Evolutionary conservation across 441 rosid species (phyloP).

Genomic region (Pelargonium myrrhifolium): DNA sequence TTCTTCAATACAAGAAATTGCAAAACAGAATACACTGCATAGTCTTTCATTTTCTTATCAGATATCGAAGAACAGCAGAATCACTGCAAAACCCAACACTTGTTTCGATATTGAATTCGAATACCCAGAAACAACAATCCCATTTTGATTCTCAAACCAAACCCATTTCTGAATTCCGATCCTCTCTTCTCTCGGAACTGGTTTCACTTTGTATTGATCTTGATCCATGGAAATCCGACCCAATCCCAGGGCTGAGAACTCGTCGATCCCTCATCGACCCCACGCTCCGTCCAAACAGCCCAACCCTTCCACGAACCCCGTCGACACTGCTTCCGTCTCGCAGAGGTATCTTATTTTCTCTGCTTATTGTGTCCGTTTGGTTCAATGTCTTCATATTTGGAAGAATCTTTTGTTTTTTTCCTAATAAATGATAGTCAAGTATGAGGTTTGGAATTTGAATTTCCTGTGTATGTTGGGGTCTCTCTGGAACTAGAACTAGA

Average conservation of each 20-base stretch:
- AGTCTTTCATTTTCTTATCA: background rate
- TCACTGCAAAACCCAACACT: background rate
- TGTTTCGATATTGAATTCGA: background rate
- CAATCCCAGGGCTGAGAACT: constrained; percentile 34
- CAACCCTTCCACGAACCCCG: constrained; percentile 25
- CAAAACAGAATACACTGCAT: too few species aligned
- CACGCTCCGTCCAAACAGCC: constrained; percentile 38
- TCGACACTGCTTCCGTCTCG: constrained; percentile 47
- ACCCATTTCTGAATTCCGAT: background rate
- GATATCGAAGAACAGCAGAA: background rate
- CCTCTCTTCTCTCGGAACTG: background rate
- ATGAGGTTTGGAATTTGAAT: background rate
- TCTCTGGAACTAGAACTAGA: background rate
- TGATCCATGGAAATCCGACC: constrained; percentile 42
- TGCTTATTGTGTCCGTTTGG: constrained; percentile 8
- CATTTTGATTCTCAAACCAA: background rate
- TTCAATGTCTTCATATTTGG: background rate
- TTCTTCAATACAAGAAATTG: too few species aligned
- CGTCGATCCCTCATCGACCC: constrained; percentile 23
- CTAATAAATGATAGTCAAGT: background rate
- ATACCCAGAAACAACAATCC: background rate
- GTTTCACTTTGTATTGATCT: background rate
- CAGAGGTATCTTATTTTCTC: constrained; percentile 27
- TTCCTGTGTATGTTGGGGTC: background rate
- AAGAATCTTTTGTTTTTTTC: background rate